Evolutionary conservation across 2,329 filamentous ascomycete genomes (phyloP), one percentile per base, ranked within the genome.

Genomic region (Neocucurbitaria cava): DNA sequence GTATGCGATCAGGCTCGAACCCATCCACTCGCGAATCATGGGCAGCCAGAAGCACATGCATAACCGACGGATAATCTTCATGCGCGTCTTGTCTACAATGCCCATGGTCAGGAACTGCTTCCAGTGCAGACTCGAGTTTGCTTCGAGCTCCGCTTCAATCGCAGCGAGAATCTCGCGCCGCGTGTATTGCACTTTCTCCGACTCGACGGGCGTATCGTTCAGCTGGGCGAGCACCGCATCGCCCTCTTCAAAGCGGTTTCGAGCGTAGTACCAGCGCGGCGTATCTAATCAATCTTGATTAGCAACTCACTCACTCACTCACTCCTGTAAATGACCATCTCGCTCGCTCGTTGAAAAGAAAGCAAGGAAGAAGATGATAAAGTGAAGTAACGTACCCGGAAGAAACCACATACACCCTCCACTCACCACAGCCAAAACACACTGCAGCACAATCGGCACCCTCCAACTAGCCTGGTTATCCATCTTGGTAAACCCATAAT

Each of bases 1-100:
- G 40, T 59, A 62, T 11, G 49, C 52, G 21, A 62, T 59, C 38
- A 62, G 28, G 20, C 52, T 57, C 15, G 46, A 52, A 5, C 58
- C 58, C 61, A 62, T 64, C 61, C 58, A 64, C 20, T 59, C 58
- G 4, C 58, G 45, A 26, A 64, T 59, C 55, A 62, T 61, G 3
- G 58, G 55, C 10, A 61, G 51, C 58, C 52, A 61, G 40, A 64
- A 62, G 31, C 52, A 64, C 35, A 64, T 61, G 28, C 52, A 61
- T 24, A 64, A 39, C 13, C 61, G 11, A 5, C 60, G 35, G 17
- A 63, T 40, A 24, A 63, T 61, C 58, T 60, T 60, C 54, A 62
- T 55, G 28, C 53, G 23, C 7, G 50, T 58, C 11, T 49, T 55
- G 38, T 62, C 59, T 9, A 55, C 45, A 30, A 63, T 52, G 18